Evolutionary conservation across 2,329 filamentous ascomycete species (phyloP), one percentile per base, ranked within the genome.

Genomic region (Colletotrichum abscissum): DNA sequence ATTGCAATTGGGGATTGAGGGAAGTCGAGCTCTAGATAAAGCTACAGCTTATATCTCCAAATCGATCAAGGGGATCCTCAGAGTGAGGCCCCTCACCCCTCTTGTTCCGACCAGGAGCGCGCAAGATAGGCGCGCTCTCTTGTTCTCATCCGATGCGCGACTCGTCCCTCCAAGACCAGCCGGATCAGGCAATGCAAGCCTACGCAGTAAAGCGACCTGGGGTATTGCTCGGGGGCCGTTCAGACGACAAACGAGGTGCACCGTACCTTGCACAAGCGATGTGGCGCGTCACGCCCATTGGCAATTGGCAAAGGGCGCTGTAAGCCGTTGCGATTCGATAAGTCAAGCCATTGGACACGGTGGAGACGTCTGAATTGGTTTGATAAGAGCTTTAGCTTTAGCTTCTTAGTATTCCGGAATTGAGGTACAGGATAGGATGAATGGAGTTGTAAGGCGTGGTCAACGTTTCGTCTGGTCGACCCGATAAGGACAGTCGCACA

Each of bases 231-330:
- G 28, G 52, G 30, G 19, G 46, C n/a, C 30, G 62, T 22, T 22
- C 42, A 22, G 19, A 49, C 42, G 42, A 22, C 42, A 19, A 49
- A 22, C 42, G 38, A 42, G 38, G 38, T 49, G 42, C 42, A 11
- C 42, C 8, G 42, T 49, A 49, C 42, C 42, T 49, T 55, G 46
- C 28, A n/a, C 33, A 16, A 38, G 24, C 38, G 19, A 63, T 33
- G 11, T 26, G 56, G 69, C 22, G 57, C 64, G 64, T 72, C 69
- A 69, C 59, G 30, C 30, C 66, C 62, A 73, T 70, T 58, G 69
- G 65, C 66, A 71, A 73, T 70, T 58, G 69, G 65, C 60, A 65
- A 71, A 56, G 26, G 26, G 24, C 28, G 22, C 30, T 66, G 63
- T 38, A 67, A 60, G 33, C 9, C 55, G 2, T 35, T 35, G 28